Percentiles rank a stretch among this genome's conserved stretches.
These are phyloP conservation scores for Globisporangium okanoganense DNA, from an alignment of 352 stramenopile genomes.

Conservation along the genomic window DNA sequence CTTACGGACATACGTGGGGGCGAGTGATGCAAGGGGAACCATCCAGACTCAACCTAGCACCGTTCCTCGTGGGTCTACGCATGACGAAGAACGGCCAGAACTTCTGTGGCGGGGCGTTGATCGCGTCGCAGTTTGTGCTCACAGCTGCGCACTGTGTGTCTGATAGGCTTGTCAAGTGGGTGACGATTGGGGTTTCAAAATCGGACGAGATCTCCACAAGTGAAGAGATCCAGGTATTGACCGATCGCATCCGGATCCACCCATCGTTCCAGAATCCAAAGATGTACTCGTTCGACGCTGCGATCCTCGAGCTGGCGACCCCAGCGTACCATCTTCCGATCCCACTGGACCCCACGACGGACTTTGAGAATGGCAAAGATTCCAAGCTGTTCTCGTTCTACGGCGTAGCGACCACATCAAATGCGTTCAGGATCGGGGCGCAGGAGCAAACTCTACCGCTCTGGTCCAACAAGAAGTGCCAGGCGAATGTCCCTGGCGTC, in stretches of 20 bases:
- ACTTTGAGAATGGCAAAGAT: slow-evolving; percentile 1
- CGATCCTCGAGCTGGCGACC: slow-evolving; percentile 16
- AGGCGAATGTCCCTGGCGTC: neutral
- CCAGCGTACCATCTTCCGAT: slow-evolving; percentile 9
- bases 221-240: neutral
- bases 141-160: slow-evolving; percentile 7
- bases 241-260: slow-evolving; percentile 25
- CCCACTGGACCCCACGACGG: slow-evolving; percentile 1
- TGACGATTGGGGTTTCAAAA: slow-evolving; percentile 15
- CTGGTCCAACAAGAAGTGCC: slow-evolving; percentile 9
- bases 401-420: too few relatives aligned
- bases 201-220: too few relatives aligned
- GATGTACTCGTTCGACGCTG: slow-evolving; percentile 16
- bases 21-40: neutral
- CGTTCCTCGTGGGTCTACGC: neutral
- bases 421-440: too few relatives aligned
- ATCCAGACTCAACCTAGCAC: too few relatives aligned
- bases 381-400: neutral
- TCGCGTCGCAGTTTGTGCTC: slow-evolving; percentile 8
- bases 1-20: neutral
- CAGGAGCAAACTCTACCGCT: too few relatives aligned
- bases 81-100: neutral
- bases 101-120: slow-evolving; percentile 6
- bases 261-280: slow-evolving; percentile 15
- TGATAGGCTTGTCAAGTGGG: slow-evolving; percentile 15